Evolutionary conservation across 345 rosid genomes (phyloP), one percentile per base, ranked within the genome.

Genomic region (Lagerstroemia speciosa): DNA sequence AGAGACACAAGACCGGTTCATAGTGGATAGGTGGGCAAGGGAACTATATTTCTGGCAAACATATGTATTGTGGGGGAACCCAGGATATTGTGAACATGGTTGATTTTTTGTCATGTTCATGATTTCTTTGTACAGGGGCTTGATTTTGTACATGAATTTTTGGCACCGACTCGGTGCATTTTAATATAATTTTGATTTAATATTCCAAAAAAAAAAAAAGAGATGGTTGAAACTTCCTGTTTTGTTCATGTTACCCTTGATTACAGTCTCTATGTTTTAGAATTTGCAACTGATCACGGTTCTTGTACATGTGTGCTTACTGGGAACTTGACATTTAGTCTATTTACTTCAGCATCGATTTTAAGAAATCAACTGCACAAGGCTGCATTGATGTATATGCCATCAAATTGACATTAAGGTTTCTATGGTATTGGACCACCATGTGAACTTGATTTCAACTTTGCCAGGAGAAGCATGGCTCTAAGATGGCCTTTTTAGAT

Each of bases 401-500:
- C 40, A 46, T 46, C 33, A 17, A 67, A 67, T 15, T 33, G 70
- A 36, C 16, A 26, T 52, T n/a, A 17, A 11, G 15, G 15, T 65
- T 15, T 65, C 43, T 64, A 64, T 36, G 1, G 34, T 30, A 15
- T 40, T 31, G 32, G 11, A 19, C 62, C 48, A 55, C 32, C 50
- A 22, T 53, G 64, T 36, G n/a, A 37, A 37, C 64, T 57, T 68
- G 40, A 32, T 52, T 52, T 55, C 41, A 8, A 31, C 22, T 50
- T 67, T 69, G 64, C 83, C 86, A 93, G 97, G 97, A 91, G 80
- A 93, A 93, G 72, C 87, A 93, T 80, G 98, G 98, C 67, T 93
- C 97, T 20, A 93, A 93, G 81, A 91, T 93, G 93, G 98, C 97
- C 61, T 93, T 93, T 76, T 85, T 93, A 78, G 97, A 93, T 85